Evolutionary conservation across 768 basidiomycete genomes (phyloP).

Genomic region (Calocera viscosa): DNA sequence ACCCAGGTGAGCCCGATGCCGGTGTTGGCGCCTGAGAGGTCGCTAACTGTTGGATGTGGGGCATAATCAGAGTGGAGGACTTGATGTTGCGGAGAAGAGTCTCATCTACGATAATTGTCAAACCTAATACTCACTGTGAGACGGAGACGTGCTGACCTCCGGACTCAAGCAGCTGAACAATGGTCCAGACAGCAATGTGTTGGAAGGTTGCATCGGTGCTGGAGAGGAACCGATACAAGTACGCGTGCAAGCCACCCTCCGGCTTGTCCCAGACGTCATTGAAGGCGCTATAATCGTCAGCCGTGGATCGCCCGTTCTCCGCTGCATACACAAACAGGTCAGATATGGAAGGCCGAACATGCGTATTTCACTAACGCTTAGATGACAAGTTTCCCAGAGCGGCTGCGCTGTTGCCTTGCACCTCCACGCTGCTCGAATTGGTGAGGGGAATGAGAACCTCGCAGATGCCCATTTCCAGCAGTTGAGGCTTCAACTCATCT

Average conservation of each 20-base stretch:
- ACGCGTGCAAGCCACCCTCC: slow-evolving; percentile 91
- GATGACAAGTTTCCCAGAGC: slow-evolving; percentile 96
- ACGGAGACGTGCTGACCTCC: slow-evolving; percentile 43
- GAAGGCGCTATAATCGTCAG: slow-evolving; percentile 91
- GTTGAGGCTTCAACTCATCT: slow-evolving; percentile 95
- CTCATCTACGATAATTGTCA: slow-evolving; percentile 43
- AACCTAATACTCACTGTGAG: not conserved
- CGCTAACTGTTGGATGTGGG: slow-evolving; percentile 76
- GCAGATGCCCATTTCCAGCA: slow-evolving; percentile 96
- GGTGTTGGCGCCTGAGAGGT: slow-evolving; percentile 56
- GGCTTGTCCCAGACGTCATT: slow-evolving; percentile 98
- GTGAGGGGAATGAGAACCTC: slow-evolving; percentile 95
- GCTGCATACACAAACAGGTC: slow-evolving; percentile 29
- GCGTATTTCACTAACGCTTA: slow-evolving; percentile 50
- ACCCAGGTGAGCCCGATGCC: slow-evolving; percentile 47
- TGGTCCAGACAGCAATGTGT: slow-evolving; percentile 99
- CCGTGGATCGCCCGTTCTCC: slow-evolving; percentile 47
- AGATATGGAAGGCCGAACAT: not conserved
- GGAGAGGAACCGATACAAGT: slow-evolving; percentile 85
- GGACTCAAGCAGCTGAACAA: slow-evolving; percentile 94
- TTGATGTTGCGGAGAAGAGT: slow-evolving; percentile 85
- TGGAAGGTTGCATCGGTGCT: slow-evolving; percentile 96
- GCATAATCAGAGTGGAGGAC: slow-evolving; percentile 61
- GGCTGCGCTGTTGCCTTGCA: slow-evolving; percentile 96
- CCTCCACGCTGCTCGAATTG: slow-evolving; percentile 90